These are phyloP conservation scores for Trichoderma atrobrunneum DNA, from an alignment of 2,329 filamentous ascomycete species.

Conservation along the genomic window DNA sequence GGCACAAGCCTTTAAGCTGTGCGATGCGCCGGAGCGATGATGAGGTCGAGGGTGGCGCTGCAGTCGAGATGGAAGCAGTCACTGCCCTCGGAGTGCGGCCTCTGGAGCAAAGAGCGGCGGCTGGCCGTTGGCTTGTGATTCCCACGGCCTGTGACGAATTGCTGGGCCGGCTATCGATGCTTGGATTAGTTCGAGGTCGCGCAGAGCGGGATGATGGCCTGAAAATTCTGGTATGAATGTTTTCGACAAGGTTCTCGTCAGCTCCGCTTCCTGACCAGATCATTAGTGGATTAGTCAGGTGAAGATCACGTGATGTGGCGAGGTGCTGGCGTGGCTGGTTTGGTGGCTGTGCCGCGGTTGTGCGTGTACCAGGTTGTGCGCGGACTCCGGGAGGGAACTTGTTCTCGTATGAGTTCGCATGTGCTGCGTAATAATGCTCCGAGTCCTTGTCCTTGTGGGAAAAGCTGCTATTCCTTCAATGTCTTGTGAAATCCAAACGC, in stretches of 20 bases:
- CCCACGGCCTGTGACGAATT: slow-evolving; percentile 15
- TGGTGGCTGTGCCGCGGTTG: neutral
- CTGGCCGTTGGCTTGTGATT: slow-evolving; percentile 14
- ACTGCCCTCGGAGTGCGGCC: neutral
- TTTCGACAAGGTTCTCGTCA: slow-evolving; percentile 19
- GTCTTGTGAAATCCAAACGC: neutral
- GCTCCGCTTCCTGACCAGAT: neutral
- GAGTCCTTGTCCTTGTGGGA: neutral
- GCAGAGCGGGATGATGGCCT: slow-evolving; percentile 25
- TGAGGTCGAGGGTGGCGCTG: neutral
- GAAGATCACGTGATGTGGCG: slow-evolving; percentile 29
- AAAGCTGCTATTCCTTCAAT: neutral
- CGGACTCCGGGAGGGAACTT: neutral
- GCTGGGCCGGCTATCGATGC: slow-evolving; percentile 21
- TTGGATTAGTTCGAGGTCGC: slow-evolving; percentile 20
- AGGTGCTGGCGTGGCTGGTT: slow-evolving; percentile 3
- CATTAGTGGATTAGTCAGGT: slow-evolving; percentile 36
- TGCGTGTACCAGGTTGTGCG: neutral
- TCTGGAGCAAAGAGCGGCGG: neutral
- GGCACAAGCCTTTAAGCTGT: slow-evolving; percentile 11
- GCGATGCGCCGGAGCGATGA: slow-evolving; percentile 11
- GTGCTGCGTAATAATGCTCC: neutral
- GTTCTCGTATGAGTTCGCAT: neutral
- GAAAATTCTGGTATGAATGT: slow-evolving; percentile 30
- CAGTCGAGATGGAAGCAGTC: neutral